A percentile compares a stretch with the other conserved stretches of the same genome.
These are phyloP conservation scores for Aphanomyces astaci DNA, from an alignment of 352 stramenopile species.

Conservation along the genomic window DNA sequence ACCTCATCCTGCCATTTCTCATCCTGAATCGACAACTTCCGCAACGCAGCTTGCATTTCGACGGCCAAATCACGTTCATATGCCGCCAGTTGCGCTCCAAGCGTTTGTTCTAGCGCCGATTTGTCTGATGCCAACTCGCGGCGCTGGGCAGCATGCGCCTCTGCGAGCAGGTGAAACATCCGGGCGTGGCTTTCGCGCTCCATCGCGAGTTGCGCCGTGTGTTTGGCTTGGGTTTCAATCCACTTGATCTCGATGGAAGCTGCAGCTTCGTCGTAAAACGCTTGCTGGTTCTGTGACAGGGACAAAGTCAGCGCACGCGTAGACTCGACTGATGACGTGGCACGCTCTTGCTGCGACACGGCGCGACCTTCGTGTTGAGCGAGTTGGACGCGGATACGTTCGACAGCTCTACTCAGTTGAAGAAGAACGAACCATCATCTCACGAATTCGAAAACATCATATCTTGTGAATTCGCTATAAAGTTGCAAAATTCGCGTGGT, in stretches of 20 bases:
- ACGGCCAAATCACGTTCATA: neutral
- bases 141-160: neutral
- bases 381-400: neutral
- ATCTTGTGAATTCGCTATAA: no score
- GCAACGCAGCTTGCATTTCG: neutral
- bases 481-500: no score
- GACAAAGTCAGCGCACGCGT: neutral
- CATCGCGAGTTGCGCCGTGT: neutral
- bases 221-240: neutral
- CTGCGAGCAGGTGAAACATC: neutral
- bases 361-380: neutral
- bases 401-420: no score
- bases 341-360: neutral
- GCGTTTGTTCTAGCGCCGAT: neutral
- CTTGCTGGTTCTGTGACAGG: conserved; percentile 5
- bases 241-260: neutral
- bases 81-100: neutral
- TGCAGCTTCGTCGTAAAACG: conserved; percentile 9
- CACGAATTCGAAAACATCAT: no score
- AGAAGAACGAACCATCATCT: no score
- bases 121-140: neutral
- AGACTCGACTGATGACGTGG: neutral
- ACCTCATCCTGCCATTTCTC: neutral
- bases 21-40: neutral
- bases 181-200: neutral